Conservation (phyloP, 345 rosid genomes). For the Salix purpurea region DNA sequence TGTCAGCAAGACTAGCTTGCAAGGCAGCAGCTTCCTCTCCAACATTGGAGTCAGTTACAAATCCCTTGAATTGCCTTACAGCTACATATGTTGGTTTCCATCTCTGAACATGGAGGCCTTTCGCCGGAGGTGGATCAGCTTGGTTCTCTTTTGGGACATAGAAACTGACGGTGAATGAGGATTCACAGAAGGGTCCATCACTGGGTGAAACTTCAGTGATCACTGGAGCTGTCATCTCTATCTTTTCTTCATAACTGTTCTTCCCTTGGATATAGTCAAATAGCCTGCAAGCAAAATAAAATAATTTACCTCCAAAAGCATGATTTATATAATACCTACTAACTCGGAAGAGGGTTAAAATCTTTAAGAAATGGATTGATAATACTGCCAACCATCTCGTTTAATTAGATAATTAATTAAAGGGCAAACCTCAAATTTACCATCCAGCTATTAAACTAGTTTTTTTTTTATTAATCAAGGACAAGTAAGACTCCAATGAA, state of each 20-base stretch:
- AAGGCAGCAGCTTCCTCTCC: slow-evolving; percentile 78
- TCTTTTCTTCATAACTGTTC: slow-evolving; percentile 47
- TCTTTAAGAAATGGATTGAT: too few relatives aligned
- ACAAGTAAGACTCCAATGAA: too few relatives aligned
- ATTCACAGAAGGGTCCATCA: slow-evolving; percentile 81
- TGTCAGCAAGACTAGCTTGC: slow-evolving; percentile 52
- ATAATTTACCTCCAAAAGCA: background rate
- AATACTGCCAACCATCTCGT: too few relatives aligned
- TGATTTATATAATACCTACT: background rate
- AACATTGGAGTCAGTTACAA: slow-evolving; percentile 47
- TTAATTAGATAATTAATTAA: background rate
- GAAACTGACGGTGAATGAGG: slow-evolving; percentile 72
- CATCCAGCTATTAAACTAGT: too few relatives aligned
- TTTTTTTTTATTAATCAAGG: too few relatives aligned
- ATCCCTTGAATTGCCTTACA: slow-evolving; percentile 70
- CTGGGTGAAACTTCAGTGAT: slow-evolving; percentile 65
- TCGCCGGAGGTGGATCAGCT: slow-evolving; percentile 65
- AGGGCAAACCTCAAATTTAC: too few relatives aligned
- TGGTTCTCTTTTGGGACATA: slow-evolving; percentile 76
- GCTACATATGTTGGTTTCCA: slow-evolving; percentile 60
- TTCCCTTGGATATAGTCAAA: slow-evolving; percentile 84
- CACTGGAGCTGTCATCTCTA: slow-evolving; percentile 93
- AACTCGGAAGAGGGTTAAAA: background rate
- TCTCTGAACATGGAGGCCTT: slow-evolving; percentile 63
- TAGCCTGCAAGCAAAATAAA: slow-evolving; percentile 34